Conservation (phyloP, 306 rosid genomes). For the Begonia peltatifolia region DNA sequence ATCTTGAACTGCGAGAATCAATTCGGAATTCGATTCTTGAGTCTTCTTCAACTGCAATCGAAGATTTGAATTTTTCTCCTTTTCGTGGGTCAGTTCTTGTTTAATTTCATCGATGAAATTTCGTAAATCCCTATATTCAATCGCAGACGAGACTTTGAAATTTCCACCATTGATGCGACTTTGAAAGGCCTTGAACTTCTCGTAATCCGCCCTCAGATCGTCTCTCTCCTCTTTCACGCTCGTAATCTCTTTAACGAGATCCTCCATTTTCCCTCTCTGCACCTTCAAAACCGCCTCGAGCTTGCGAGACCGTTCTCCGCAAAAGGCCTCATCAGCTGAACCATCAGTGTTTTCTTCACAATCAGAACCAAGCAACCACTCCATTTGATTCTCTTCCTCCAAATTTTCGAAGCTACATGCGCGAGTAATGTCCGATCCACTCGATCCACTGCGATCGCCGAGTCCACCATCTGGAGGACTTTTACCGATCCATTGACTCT, state of each 20-base stretch:
- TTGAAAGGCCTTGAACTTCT: slow-evolving; percentile 44
- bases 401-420: slow-evolving; percentile 58
- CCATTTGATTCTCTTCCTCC: slow-evolving; percentile 7
- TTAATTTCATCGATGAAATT: slow-evolving; percentile 66
- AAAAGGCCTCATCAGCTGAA: no score
- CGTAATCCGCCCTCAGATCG: slow-evolving; percentile 46
- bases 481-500: slow-evolving; percentile 1
- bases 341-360: no score
- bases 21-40: slow-evolving; percentile 79
- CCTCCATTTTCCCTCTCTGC: slow-evolving; percentile 63
- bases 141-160: slow-evolving; percentile 36
- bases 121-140: slow-evolving; percentile 46
- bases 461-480: slow-evolving; percentile 27
- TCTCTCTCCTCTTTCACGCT: slow-evolving; percentile 75
- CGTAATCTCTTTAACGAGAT: slow-evolving; percentile 46
- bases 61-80: slow-evolving; percentile 62
- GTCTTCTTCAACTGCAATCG: slow-evolving; percentile 75
- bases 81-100: slow-evolving; percentile 72
- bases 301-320: no score
- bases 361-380: no score
- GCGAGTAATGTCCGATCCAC: slow-evolving; percentile 86
- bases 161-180: slow-evolving; percentile 42
- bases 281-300: slow-evolving; percentile 62
- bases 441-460: slow-evolving; percentile 45
- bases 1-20: slow-evolving; percentile 75